phyloP scores from a whole-genome alignment of 805 yeast genomes.

The Lachancea dasiensis region DNA sequence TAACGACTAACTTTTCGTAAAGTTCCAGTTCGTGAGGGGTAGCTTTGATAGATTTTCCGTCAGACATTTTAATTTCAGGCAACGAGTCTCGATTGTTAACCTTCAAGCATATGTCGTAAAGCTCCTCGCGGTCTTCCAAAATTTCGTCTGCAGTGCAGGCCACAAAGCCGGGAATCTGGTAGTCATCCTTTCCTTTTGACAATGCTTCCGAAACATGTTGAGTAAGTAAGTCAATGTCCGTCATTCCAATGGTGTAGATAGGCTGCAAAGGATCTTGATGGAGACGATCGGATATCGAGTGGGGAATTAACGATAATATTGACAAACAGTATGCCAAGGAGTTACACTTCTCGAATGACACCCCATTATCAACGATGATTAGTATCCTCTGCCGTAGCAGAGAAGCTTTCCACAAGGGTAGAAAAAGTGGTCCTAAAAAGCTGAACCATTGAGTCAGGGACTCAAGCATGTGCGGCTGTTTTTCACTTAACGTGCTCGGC shows the following conservation, averaged over 20 bases:
- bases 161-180: slow-evolving; percentile 17
- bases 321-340: slow-evolving; percentile 26
- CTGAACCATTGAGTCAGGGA: slow-evolving; percentile 24
- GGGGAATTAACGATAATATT: slow-evolving; percentile 16
- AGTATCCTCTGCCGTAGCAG: slow-evolving; percentile 25
- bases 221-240: slow-evolving; percentile 17
- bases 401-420: slow-evolving; percentile 31
- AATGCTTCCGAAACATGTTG: slow-evolving; percentile 13
- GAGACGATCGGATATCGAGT: slow-evolving; percentile 5
- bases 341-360: slow-evolving; percentile 26
- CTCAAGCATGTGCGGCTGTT: slow-evolving; percentile 15
- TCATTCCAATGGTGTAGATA: slow-evolving; percentile 20
- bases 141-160: slow-evolving; percentile 33
- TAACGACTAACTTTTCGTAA: slow-evolving; percentile 13
- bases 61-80: slow-evolving; percentile 14
- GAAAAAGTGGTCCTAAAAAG: slow-evolving; percentile 30
- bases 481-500: slow-evolving; percentile 9
- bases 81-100: slow-evolving; percentile 10
- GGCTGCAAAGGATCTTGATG: slow-evolving; percentile 15
- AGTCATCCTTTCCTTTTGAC: slow-evolving; percentile 7
- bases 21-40: slow-evolving; percentile 26
- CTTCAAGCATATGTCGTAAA: slow-evolving; percentile 24
- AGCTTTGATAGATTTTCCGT: slow-evolving; percentile 17
- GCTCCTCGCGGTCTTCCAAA: slow-evolving; percentile 19
- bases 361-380: slow-evolving; percentile 24